Conservation (phyloP, 2,329 filamentous ascomycete species). For the Talaromyces pinophilus region DNA sequence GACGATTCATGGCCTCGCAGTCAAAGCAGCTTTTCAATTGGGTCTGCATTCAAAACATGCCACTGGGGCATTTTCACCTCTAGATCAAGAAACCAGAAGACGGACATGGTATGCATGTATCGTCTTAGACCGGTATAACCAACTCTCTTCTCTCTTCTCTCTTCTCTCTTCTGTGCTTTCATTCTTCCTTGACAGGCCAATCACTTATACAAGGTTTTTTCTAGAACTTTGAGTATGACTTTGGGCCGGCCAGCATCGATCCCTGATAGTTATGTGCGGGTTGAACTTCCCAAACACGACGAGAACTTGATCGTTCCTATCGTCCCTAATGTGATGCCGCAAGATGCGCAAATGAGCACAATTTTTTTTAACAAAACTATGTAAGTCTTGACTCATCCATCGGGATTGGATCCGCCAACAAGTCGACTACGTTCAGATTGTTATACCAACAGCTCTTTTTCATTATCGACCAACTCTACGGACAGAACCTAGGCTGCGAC, state of each 20-base stretch:
- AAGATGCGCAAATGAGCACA: background rate
- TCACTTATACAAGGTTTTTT: background rate
- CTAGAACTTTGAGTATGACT: slow-evolving; percentile 53
- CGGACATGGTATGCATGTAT: slow-evolving; percentile 55
- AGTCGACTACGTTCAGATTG: slow-evolving; percentile 10
- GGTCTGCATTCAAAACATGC: slow-evolving; percentile 53
- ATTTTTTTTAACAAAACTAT: background rate
- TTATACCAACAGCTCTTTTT: background rate
- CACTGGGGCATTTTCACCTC: slow-evolving; percentile 37
- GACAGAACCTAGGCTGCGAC: slow-evolving; percentile 1
- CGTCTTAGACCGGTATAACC: slow-evolving; percentile 46
- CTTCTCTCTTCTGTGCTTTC: background rate
- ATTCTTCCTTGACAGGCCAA: background rate
- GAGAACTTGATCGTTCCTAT: slow-evolving; percentile 13
- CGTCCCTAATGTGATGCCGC: slow-evolving; percentile 8
- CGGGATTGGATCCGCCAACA: background rate
- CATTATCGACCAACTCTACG: background rate
- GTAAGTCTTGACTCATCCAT: background rate
- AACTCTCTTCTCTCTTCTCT: background rate
- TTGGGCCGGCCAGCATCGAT: slow-evolving; percentile 53
- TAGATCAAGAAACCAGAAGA: slow-evolving; percentile 52
- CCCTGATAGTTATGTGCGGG: slow-evolving; percentile 47
- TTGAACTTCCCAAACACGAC: slow-evolving; percentile 36
- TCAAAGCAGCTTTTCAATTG: slow-evolving; percentile 54
- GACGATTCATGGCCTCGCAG: slow-evolving; percentile 56